phyloP scores from a whole-genome alignment of 106 monocot species.

The Allium cepa region DNA sequence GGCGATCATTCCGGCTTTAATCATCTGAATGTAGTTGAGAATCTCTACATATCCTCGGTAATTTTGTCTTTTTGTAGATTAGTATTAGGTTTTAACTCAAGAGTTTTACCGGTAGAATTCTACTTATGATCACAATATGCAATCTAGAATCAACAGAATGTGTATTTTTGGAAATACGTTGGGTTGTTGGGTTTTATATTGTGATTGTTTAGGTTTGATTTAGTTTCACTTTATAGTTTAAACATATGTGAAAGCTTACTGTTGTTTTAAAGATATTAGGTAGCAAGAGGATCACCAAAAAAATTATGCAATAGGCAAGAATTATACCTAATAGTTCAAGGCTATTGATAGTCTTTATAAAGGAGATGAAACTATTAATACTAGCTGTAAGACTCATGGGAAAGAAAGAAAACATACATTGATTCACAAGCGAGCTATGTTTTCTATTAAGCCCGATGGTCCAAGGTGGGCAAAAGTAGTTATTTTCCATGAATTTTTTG shows the following conservation, averaged over 20 bases:
- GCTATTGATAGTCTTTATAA: not conserved
- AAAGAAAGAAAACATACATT: conserved; percentile 33
- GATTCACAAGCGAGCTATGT: conserved; percentile 34
- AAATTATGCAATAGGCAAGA: conserved; percentile 22
- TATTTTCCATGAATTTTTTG: not conserved
- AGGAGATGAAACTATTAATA: not conserved
- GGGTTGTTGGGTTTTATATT: too few relatives aligned
- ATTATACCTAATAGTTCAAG: conserved; percentile 8
- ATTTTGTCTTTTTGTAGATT: not conserved
- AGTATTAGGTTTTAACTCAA: not conserved
- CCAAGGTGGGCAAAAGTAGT: conserved; percentile 12
- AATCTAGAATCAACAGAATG: too few relatives aligned
- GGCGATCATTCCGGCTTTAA: not conserved
- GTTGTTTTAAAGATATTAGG: conserved; percentile 13
- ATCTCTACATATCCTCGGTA: conserved; percentile 24
- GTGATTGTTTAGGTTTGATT: too few relatives aligned
- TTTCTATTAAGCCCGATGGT: conserved; percentile 27
- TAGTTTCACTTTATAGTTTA: too few relatives aligned
- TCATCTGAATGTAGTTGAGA: not conserved
- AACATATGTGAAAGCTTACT: too few relatives aligned
- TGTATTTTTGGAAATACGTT: too few relatives aligned
- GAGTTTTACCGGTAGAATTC: not conserved
- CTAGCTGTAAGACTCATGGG: conserved; percentile 5
- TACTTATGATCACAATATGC: too few relatives aligned
- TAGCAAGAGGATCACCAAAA: conserved; percentile 20